Evolutionary conservation across 768 basidiomycete genomes (phyloP), one percentile per base, ranked within the genome.

Genomic region (Clathrus columnatus): DNA sequence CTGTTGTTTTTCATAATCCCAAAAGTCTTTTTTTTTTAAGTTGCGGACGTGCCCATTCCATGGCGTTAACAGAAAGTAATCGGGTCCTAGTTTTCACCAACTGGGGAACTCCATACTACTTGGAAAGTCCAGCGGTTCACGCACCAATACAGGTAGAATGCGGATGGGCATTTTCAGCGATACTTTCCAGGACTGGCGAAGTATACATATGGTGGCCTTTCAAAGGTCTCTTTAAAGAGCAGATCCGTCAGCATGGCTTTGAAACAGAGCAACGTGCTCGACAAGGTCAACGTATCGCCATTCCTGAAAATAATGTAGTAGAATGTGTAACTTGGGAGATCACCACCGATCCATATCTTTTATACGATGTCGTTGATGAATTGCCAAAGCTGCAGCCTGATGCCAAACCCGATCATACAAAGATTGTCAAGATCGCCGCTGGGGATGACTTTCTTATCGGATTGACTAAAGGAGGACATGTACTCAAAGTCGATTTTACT

Each of bases 371-470:
- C 48, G 86, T 85, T 32, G 50, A 61, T 18, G 41, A 63, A 14
- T 72, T 91, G 27, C 88, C 89, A 1, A 69, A 70, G 11, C 64
- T 87, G 16, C 50, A 64, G 6, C 65, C 47, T 32, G 51, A 61
- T 48, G 60, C 63, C 42, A 59, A 67, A 32, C 50, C 44, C 27
- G 63, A 67, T 29, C 54, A 64, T 45, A 65, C 68, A 28, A 75
- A 74, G 64, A 74, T 96, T 32, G 75, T 91, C 29, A 84, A 90
- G 68, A 84, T 98, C 44, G 93, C 91, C 7, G 86, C 82, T 4
- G 77, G 91, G 58, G 82, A 89, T 52, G 73, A 75, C 48, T 77
- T 82, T 60, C 65, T 96, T 24, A 70, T 95, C 56, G 93, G 85
- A 11, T 70, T 98, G 61, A 93, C 91, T 14, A 82, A 86, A 63